Evolutionary conservation across 345 rosid species (phyloP).

Genomic region (Atalantia buxifolia): DNA sequence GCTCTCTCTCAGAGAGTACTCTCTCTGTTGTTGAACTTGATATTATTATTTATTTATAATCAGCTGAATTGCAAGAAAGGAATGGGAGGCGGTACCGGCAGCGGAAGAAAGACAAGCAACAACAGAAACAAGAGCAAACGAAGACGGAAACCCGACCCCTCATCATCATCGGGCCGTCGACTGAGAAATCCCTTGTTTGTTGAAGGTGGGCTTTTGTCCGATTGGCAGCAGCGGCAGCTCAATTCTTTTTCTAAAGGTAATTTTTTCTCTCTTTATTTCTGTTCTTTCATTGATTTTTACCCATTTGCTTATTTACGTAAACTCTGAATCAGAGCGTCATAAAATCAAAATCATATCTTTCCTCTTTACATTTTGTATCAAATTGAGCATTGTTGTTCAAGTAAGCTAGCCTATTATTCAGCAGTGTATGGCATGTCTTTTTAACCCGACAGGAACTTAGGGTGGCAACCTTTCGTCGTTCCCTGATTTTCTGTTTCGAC

Average conservation of each 20-base stretch:
- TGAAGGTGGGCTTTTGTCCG: slow-evolving; percentile 72
- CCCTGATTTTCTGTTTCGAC: not conserved
- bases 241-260: slow-evolving; percentile 34
- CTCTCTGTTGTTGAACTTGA: no score
- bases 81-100: slow-evolving; percentile 10
- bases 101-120: slow-evolving; percentile 41
- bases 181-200: slow-evolving; percentile 47
- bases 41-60: no score
- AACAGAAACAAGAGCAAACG: slow-evolving; percentile 24
- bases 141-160: slow-evolving; percentile 20
- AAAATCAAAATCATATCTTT: not conserved
- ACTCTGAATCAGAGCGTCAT: not conserved
- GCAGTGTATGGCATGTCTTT: not conserved
- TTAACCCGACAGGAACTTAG: no score
- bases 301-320: not conserved
- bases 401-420: not conserved
- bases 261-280: not conserved
- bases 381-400: not conserved
- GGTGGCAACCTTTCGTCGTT: no score
- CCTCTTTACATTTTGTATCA: not conserved
- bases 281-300: not conserved
- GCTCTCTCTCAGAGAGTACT: no score
- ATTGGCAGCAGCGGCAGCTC: slow-evolving; percentile 36
- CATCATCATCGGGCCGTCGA: slow-evolving; percentile 29
- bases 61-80: no score